These are phyloP conservation scores for Puccinellia tenuiflora DNA, from an alignment of 176 grass and related monocot genomes.

Conservation along the genomic window DNA sequence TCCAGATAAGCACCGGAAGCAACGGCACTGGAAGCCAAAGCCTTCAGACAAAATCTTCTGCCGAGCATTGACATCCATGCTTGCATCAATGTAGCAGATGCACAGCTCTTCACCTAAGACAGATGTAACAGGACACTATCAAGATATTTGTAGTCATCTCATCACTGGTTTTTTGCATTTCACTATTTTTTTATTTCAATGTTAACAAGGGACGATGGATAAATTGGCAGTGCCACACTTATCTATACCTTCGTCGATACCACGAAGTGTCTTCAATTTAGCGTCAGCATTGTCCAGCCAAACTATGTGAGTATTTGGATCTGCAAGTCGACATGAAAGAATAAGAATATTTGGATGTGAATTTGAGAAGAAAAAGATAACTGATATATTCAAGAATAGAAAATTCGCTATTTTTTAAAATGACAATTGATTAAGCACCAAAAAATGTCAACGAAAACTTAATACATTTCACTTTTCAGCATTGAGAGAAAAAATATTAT, in stretches of 20 bases:
- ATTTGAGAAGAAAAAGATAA: not conserved
- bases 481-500: not conserved
- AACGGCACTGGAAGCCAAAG: constrained; percentile 69
- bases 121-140: not conserved
- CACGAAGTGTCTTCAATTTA: constrained; percentile 63
- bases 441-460: not conserved
- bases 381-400: not conserved
- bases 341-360: constrained; percentile 39
- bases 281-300: constrained; percentile 59
- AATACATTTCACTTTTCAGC: not conserved
- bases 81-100: constrained; percentile 93
- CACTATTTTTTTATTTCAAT: not conserved
- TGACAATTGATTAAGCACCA: not conserved
- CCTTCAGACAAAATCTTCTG: constrained; percentile 83
- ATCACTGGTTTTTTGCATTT: not conserved
- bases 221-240: not conserved
- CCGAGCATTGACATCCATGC: constrained; percentile 62
- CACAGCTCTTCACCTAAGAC: constrained; percentile 65
- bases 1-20: constrained; percentile 55
- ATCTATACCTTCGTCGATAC: constrained; percentile 64
- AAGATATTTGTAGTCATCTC: not conserved
- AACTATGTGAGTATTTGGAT: constrained; percentile 89
- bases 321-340: constrained; percentile 30
- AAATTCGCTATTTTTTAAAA: not conserved
- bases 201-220: not conserved